Conservation (phyloP, 345 rosid genomes). For the Kandelia obovata region DNA sequence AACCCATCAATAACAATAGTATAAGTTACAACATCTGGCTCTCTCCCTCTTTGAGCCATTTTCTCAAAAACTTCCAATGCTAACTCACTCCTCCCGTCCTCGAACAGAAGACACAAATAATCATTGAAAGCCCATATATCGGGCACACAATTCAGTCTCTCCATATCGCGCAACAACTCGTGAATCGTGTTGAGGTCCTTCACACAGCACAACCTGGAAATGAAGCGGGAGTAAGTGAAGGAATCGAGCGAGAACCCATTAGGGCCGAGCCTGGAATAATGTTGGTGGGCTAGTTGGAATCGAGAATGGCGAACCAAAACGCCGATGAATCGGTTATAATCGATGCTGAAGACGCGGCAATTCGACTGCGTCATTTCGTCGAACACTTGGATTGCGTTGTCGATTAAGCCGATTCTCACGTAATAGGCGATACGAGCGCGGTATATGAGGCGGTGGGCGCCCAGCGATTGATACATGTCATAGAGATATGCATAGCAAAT, state of each 20-base stretch:
- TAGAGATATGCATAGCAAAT: constrained; percentile 24
- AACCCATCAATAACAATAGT: constrained; percentile 69
- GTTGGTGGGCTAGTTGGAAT: constrained; percentile 64
- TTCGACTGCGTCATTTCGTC: constrained; percentile 81
- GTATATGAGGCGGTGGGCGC: constrained; percentile 79
- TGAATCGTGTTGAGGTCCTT: constrained; percentile 57
- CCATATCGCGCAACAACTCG: constrained; percentile 63
- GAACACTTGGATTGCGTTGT: constrained; percentile 77
- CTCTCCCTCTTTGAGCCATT: constrained; percentile 59
- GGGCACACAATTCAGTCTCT: constrained; percentile 50
- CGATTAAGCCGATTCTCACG: constrained; percentile 72
- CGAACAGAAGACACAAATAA: constrained; percentile 67
- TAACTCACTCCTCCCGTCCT: constrained; percentile 41
- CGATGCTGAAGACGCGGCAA: constrained; percentile 69
- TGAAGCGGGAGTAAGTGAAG: constrained; percentile 89
- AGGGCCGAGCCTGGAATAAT: constrained; percentile 55
- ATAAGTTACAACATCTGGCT: constrained; percentile 81
- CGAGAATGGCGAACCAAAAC: constrained; percentile 56
- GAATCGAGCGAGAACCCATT: constrained; percentile 73
- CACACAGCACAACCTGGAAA: constrained; percentile 70
- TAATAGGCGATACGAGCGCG: constrained; percentile 59
- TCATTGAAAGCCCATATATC: constrained; percentile 83
- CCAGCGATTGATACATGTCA: constrained; percentile 73
- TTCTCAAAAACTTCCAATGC: constrained; percentile 60
- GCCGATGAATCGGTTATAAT: constrained; percentile 85